Conservation (phyloP, 345 rosid species). For the Boechera retrofracta region DNA sequence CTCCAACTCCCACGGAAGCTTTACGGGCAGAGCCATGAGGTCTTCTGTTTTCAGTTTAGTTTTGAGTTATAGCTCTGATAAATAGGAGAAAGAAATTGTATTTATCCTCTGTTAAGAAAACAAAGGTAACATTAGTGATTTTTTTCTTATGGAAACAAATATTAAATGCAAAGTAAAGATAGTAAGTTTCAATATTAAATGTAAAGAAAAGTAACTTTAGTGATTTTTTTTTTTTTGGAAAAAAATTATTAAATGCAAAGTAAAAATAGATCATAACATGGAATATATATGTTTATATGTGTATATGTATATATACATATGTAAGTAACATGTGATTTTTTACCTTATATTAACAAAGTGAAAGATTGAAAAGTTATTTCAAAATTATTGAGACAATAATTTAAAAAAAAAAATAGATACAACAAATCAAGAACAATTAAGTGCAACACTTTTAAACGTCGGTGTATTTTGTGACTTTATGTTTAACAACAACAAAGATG, state of each 20-base stretch:
- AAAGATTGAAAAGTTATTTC: not conserved
- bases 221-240: not conserved
- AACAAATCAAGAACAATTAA: not conserved
- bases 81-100: not conserved
- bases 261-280: too few relatives aligned
- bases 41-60: not conserved
- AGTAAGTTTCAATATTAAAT: too few relatives aligned
- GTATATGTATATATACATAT: too few relatives aligned
- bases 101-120: not conserved
- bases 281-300: too few relatives aligned
- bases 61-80: not conserved
- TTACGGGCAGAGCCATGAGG: not conserved
- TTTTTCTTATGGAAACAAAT: not conserved
- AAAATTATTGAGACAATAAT: not conserved
- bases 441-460: not conserved
- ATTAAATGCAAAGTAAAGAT: too few relatives aligned
- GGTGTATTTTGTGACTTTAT: not conserved
- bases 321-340: too few relatives aligned
- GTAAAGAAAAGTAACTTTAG: not conserved
- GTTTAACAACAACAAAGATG: not conserved
- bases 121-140: not conserved
- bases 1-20: conserved; percentile 18
- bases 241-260: too few relatives aligned
- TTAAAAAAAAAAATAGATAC: not conserved
- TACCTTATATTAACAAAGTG: too few relatives aligned